Conservation (phyloP, 306 rosid species). For the Prunus persica region DNA sequence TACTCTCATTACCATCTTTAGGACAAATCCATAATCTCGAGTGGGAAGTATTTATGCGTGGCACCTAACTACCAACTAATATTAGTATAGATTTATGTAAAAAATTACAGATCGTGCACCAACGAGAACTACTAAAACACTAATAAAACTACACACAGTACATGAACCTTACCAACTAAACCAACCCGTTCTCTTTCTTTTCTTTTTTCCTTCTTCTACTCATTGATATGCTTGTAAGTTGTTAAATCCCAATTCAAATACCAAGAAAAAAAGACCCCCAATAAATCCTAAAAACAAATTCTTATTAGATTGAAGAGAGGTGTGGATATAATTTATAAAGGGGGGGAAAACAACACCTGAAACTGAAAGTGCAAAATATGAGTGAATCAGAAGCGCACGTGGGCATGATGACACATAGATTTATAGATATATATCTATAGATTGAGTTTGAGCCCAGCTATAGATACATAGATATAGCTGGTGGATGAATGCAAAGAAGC, state of each 20-base stretch:
- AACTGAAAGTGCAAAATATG: conserved; percentile 29
- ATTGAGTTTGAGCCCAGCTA: neutral
- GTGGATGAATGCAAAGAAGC: neutral
- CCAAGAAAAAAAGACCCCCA: conserved; percentile 7
- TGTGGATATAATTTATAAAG: neutral
- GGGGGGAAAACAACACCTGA: conserved; percentile 40
- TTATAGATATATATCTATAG: neutral
- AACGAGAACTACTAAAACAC: fast-evolving
- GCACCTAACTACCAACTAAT: fast-evolving
- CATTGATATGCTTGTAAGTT: too few relatives aligned
- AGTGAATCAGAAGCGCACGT: conserved; percentile 47
- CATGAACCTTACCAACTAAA: too few relatives aligned
- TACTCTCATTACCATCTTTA: too few relatives aligned
- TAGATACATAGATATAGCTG: too few relatives aligned
- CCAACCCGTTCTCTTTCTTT: conserved; percentile 10
- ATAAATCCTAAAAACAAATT: conserved; percentile 13
- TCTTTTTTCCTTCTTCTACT: too few relatives aligned
- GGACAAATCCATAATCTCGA: fast-evolving
- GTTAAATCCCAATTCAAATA: conserved; percentile 20
- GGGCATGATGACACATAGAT: conserved; percentile 30
- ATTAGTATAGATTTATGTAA: fast-evolving
- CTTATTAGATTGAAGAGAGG: conserved; percentile 9
- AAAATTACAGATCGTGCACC: fast-evolving
- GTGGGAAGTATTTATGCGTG: fast-evolving
- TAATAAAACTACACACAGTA: fast-evolving